Conservation (phyloP, 441 rosid genomes). For the Francoa sonchifolia region DNA sequence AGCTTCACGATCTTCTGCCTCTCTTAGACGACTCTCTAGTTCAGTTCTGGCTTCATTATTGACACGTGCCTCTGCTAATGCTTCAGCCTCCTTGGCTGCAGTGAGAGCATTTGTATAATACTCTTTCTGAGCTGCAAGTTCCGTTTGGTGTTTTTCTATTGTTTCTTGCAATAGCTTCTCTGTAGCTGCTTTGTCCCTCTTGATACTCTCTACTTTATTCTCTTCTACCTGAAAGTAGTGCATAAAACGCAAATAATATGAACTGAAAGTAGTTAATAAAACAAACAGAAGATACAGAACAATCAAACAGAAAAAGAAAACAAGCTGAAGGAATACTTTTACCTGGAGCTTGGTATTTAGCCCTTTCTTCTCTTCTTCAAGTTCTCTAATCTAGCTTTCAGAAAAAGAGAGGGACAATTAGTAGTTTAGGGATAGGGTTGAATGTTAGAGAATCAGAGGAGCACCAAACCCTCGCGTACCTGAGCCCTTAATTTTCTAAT, state of each 20-base stretch:
- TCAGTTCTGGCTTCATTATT: slow-evolving; percentile 83
- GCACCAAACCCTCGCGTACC: too few species aligned
- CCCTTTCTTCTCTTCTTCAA: slow-evolving; percentile 97
- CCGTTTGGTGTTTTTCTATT: slow-evolving; percentile 83
- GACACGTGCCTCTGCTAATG: slow-evolving; percentile 81
- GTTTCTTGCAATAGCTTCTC: slow-evolving; percentile 92
- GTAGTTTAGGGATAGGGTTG: too few species aligned
- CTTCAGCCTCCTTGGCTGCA: slow-evolving; percentile 93
- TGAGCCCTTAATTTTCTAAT: slow-evolving; percentile 95
- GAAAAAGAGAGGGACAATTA: slow-evolving; percentile 12
- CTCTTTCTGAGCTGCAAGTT: slow-evolving; percentile 71
- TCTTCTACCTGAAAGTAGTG: slow-evolving; percentile 63
- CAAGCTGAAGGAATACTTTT: too few species aligned
- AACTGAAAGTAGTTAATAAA: slow-evolving; percentile 1
- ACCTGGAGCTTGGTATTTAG: slow-evolving; percentile 90
- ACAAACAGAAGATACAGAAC: background rate
- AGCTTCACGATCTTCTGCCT: slow-evolving; percentile 84
- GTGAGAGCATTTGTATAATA: slow-evolving; percentile 71
- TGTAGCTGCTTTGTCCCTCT: slow-evolving; percentile 80
- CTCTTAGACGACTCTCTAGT: slow-evolving; percentile 70
- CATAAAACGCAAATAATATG: slow-evolving; percentile 2
- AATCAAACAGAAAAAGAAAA: background rate
- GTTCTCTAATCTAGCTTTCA: slow-evolving; percentile 65
- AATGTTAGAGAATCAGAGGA: too few species aligned
- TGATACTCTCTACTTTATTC: slow-evolving; percentile 83